Base-by-base conservation (phyloP, 345 rosid species). In the Populus nigra region DNA sequence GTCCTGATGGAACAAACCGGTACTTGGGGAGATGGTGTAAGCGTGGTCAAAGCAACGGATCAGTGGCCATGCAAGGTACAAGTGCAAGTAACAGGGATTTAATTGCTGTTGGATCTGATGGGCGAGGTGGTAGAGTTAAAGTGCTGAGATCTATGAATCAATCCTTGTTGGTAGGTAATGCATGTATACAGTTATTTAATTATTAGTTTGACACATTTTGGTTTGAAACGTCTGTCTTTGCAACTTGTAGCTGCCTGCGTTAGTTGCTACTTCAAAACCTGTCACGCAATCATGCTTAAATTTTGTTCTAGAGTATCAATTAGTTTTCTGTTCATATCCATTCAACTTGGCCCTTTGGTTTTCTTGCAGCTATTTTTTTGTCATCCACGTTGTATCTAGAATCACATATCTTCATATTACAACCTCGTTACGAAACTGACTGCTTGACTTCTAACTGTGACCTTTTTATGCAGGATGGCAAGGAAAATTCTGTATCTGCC, bases 11-110 rank as follows among this genome's bases (percentile, higher is more conserved):
- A 77, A 82, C 89, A 53, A 90, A 83, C 41, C 77, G 89, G 79
- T 88, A 88, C 80, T 76, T 91, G 80, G 90, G 97, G 62, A 93
- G 92, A 81, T 96, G 99, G 99, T 93, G 92, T 85, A 96, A 89
- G 85, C 91, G 92, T 57, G 85, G 86, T 71, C 89, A 90, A 50
- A 82, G 77, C 65, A 88, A 79, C 49, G 77, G 83, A 62, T 67
- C 80, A 45, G 71, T 22, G 69, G 23, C 78, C 59, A 18, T 75
- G 39, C 81, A 77, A 49, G 82, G 87, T 57, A 68, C 78, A 49
- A 82, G 77, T 55, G 45, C 83, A 78, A 85, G 74, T 55, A 88
- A 79, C 45, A 85, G 93, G 73, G 88, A 86, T 86, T 80, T 96
- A 59, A 91, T 94, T 78, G 75, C 94, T 75, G 83, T 90, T 77